Conservation (phyloP, 2,329 filamentous ascomycete genomes). For the Amauroascus verrucosus region DNA sequence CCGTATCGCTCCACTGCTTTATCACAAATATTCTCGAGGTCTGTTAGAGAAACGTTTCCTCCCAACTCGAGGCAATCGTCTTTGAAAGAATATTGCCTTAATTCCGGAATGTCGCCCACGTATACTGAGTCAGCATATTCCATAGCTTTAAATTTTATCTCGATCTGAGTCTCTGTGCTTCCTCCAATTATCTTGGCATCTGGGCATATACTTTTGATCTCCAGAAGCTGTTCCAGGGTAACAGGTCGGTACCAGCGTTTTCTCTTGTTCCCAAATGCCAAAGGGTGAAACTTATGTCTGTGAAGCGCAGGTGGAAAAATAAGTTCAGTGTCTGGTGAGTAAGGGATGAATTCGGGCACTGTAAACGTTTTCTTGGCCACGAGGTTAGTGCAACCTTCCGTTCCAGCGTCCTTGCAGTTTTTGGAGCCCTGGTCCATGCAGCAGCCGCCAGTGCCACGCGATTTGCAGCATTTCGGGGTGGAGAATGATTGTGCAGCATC, state of each 20-base stretch:
- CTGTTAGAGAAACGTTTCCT: slow-evolving; percentile 84
- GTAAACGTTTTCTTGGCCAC: slow-evolving; percentile 53
- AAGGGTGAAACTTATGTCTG: slow-evolving; percentile 68
- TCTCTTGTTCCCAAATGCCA: slow-evolving; percentile 86
- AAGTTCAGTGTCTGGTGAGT: slow-evolving; percentile 84
- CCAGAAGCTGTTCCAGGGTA: slow-evolving; percentile 73
- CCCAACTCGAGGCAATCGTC: slow-evolving; percentile 82
- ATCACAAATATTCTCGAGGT: slow-evolving; percentile 74
- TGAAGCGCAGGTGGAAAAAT: slow-evolving; percentile 84
- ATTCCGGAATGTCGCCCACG: slow-evolving; percentile 83
- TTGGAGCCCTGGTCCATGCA: slow-evolving; percentile 53
- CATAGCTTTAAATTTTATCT: slow-evolving; percentile 95
- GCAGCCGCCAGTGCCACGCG: slow-evolving; percentile 53
- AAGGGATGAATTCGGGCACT: slow-evolving; percentile 84
- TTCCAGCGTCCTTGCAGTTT: slow-evolving; percentile 51
- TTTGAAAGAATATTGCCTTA: slow-evolving; percentile 69
- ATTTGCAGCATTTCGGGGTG: slow-evolving; percentile 42
- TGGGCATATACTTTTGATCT: slow-evolving; percentile 80
- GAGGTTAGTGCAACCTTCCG: slow-evolving; percentile 33
- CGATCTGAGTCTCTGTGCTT: slow-evolving; percentile 94
- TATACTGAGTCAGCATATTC: slow-evolving; percentile 83
- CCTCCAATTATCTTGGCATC: slow-evolving; percentile 90
- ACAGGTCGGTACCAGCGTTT: slow-evolving; percentile 91
- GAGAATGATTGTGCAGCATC: slow-evolving; percentile 84
- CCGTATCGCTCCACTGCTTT: slow-evolving; percentile 75